Evolutionary conservation across 176 grass and related monocot species (phyloP).

Genomic region (Dendrocalamus sinicus): DNA sequence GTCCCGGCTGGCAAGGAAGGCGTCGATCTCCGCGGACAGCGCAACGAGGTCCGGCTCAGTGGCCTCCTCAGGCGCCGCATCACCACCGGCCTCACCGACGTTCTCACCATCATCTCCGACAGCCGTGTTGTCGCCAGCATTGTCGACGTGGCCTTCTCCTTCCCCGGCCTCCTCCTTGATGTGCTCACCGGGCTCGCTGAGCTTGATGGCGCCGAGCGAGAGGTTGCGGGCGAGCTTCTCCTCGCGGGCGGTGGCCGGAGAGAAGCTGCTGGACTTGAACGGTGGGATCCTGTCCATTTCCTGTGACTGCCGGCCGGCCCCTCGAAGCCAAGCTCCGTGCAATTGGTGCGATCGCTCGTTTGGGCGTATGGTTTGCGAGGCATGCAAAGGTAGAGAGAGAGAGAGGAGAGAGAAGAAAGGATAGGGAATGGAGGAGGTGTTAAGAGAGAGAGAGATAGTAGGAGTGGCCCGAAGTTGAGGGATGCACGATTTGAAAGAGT

Average conservation of each 20-base stretch:
- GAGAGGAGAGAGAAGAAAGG: slow-evolving; percentile 29
- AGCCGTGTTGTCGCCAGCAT: slow-evolving; percentile 8
- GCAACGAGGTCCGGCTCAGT: slow-evolving; percentile 47
- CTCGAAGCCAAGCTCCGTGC: slow-evolving; percentile 38
- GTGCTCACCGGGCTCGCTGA: slow-evolving; percentile 38
- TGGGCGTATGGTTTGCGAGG: slow-evolving; percentile 12
- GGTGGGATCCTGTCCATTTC: slow-evolving; percentile 72
- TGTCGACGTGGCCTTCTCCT: background rate
- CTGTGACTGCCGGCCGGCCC: background rate
- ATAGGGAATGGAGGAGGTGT: slow-evolving; percentile 28
- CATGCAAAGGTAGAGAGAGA: slow-evolving; percentile 41
- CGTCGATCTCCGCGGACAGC: slow-evolving; percentile 70
- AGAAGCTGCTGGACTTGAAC: slow-evolving; percentile 92
- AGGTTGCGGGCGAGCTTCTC: slow-evolving; percentile 90
- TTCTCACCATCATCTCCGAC: background rate
- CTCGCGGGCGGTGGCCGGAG: slow-evolving; percentile 55
- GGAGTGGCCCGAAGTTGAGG: slow-evolving; percentile 48
- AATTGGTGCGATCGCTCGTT: slow-evolving; percentile 30
- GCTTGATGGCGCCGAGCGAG: slow-evolving; percentile 78
- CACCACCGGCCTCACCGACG: slow-evolving; percentile 3
- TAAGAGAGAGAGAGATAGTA: background rate
- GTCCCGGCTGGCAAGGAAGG: slow-evolving; percentile 49
- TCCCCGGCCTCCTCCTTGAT: slow-evolving; percentile 44
- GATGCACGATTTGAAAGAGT: slow-evolving; percentile 54
- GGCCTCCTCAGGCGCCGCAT: slow-evolving; percentile 5